Evolutionary conservation across 2,329 filamentous ascomycete genomes (phyloP).

Genomic region (Chaetomiaceae sp.): DNA sequence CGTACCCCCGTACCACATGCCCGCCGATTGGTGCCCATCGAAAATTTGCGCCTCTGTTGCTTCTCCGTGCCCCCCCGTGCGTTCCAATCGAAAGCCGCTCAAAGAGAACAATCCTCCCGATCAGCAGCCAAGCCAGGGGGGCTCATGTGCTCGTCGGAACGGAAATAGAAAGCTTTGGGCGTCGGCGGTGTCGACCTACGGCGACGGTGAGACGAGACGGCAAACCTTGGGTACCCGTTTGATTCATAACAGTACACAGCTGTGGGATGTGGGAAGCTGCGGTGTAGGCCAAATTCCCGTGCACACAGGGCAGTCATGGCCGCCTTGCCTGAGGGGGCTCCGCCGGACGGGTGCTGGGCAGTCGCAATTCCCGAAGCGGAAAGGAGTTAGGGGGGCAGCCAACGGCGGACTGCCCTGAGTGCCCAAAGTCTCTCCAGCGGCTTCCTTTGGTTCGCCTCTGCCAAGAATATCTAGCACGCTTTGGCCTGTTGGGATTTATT

Average conservation of each 20-base stretch:
- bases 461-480: constrained; percentile 8
- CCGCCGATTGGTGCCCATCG: constrained; percentile 10
- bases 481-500: not conserved
- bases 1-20: not conserved
- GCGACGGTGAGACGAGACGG: no score
- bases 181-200: no score
- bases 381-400: not conserved
- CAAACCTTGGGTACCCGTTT: no score
- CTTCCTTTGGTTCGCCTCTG: constrained; percentile 9
- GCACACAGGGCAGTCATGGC: no score
- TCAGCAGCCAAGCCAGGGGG: not conserved
- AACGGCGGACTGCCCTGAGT: no score
- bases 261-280: constrained; percentile 4
- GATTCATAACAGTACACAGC: no score
- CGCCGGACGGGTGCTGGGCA: not conserved
- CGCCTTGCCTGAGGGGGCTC: not conserved
- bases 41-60: constrained; percentile 10
- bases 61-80: not conserved
- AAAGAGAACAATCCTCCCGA: not conserved
- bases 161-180: no score
- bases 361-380: not conserved
- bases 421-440: not conserved
- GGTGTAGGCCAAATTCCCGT: not conserved
- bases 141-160: not conserved
- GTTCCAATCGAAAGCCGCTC: constrained; percentile 1